A percentile compares a stretch with the other conserved stretches of the same genome.
Conservation (phyloP, 2,329 filamentous ascomycete species). For the Cytospora schulzeri region DNA sequence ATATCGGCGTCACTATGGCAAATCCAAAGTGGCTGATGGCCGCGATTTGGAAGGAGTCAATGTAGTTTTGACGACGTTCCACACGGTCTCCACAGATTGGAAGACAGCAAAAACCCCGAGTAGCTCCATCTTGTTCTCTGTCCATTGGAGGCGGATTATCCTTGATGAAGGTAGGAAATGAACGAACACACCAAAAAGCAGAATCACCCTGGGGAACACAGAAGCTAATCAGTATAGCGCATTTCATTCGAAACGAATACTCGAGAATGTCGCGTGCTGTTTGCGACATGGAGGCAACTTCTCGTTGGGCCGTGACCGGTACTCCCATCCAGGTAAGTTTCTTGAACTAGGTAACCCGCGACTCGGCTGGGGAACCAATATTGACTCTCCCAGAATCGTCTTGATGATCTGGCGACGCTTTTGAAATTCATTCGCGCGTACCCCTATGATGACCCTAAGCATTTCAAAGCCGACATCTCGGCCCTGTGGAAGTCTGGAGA, state of each 20-base stretch:
- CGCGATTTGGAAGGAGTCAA: constrained; percentile 28
- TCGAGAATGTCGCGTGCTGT: constrained; percentile 41
- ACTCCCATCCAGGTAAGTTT: constrained; percentile 44
- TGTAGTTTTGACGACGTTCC: constrained; percentile 46
- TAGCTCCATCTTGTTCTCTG: constrained; percentile 37
- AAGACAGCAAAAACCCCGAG: constrained; percentile 2
- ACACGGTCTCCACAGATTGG: constrained; percentile 44
- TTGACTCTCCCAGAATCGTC: constrained; percentile 39
- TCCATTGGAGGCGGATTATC: constrained; percentile 43
- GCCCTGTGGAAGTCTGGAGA: constrained; percentile 43
- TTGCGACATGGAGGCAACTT: constrained; percentile 39
- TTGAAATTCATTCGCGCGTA: constrained; percentile 46
- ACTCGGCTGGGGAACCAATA: too few relatives aligned
- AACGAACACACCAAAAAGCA: not conserved
- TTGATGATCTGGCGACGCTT: constrained; percentile 45
- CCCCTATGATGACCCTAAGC: constrained; percentile 43
- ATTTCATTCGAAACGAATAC: constrained; percentile 42
- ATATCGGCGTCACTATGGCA: constrained; percentile 38
- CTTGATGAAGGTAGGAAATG: constrained; percentile 41
- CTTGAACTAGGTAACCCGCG: not conserved
- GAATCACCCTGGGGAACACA: not conserved
- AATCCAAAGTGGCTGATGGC: constrained; percentile 27
- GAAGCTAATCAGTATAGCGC: constrained; percentile 36
- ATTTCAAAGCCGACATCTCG: constrained; percentile 44
- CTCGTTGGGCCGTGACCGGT: constrained; percentile 51